Base-by-base conservation (phyloP, 108 stramenopile genomes). In the Mayamaea pseudoterrestris region DNA sequence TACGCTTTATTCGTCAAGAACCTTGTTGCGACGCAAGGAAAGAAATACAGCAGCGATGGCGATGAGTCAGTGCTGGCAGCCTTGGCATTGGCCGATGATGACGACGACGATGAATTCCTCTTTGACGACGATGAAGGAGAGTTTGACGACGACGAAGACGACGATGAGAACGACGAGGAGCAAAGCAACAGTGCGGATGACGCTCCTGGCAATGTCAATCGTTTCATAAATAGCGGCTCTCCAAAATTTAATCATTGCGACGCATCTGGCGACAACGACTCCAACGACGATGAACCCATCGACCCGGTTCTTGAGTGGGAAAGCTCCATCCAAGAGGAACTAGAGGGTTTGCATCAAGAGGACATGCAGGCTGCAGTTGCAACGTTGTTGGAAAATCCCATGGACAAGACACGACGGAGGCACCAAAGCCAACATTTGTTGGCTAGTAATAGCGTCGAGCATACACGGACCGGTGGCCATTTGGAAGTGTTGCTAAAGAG, bases 321-420 rank as follows among this genome's bases (percentile, higher is more conserved):
- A n/a, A n/a, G n/a, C n/a, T n/a, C n/a, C n/a, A n/a, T 85, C 26
- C 78, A 83, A 49, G 81, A 63, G 31, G 78, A 75, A 54, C 55
- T 75, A 20, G 69, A 71, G 0, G 39, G 71, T 30, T 56, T 90
- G 39, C 51, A 83, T 43, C 82, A 90, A 57, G 87, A 90, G 62
- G 87, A 90, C 41, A 50, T 84, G 41, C 82, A 90, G 50, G 81
- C 82, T n/a, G 77, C 82, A 7, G 76, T 83, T 26, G 65, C 74
- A 27, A 72, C 82, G 20, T 45, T 89, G 30, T 42, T 39, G 31
- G 43, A 37, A 23, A 18, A 34, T 14, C 20, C 20, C 20, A 42
- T 42, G 14, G 5, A 5, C 41, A 51, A 21, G 20, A 23, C 41
- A 45, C 17, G 9, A 16, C 11, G 20, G 41, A 13, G 16, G 41